phyloP scores from a whole-genome alignment of 2,329 filamentous ascomycete genomes.

The Sphaerulina vaccinii region DNA sequence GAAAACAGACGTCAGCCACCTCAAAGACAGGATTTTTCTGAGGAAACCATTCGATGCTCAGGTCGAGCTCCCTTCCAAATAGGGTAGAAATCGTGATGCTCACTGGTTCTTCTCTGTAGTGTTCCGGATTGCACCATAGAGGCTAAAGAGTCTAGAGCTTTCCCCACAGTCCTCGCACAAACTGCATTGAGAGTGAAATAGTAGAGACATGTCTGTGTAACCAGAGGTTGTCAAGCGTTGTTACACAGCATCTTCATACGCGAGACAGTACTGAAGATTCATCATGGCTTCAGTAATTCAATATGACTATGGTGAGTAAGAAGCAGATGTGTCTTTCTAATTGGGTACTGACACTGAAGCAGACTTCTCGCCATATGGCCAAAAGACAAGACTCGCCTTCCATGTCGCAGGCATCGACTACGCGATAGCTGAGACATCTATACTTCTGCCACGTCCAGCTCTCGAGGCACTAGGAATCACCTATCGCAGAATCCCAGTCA shows the following conservation, averaged over 20 bases:
- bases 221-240: not conserved
- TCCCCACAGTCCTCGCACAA: no score
- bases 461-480: conserved; percentile 34
- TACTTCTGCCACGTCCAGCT: conserved; percentile 32
- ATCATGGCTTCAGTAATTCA: conserved; percentile 27
- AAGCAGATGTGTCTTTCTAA: not conserved
- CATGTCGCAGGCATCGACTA: conserved; percentile 26
- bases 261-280: not conserved
- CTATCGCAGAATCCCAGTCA: conserved; percentile 36
- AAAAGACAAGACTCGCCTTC: conserved; percentile 33
- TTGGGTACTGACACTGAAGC: not conserved
- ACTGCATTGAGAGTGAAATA: no score
- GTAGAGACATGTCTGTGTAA: no score
- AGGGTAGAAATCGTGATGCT: not conserved
- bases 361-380: conserved; percentile 33
- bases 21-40: no score
- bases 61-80: conserved; percentile 8
- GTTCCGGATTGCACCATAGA: conserved; percentile 10
- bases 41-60: no score
- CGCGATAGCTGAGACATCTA: conserved; percentile 30
- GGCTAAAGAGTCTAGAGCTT: conserved; percentile 11
- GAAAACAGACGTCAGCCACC: no score
- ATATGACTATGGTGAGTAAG: conserved; percentile 32
- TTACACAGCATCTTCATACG: not conserved
- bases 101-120: conserved; percentile 5